Conservation (phyloP, 1,139 yeast genomes). For the Geotrichum klebahnii region DNA sequence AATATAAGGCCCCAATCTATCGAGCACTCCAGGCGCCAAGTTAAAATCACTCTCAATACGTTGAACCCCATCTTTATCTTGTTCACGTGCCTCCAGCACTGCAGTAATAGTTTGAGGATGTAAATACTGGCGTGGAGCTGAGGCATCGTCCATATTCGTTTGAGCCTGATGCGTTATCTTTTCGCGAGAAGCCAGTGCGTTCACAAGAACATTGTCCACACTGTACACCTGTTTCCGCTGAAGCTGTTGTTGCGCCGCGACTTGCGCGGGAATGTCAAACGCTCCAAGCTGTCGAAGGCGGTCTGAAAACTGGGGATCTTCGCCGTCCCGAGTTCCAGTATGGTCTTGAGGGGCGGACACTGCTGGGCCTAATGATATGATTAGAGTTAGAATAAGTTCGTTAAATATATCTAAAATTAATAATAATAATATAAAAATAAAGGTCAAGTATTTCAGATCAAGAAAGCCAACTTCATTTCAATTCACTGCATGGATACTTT, state of each 20-base stretch:
- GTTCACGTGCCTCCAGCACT: conserved; percentile 23
- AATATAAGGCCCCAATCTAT: conserved; percentile 16
- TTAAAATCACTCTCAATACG: conserved; percentile 22
- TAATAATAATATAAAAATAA: no score
- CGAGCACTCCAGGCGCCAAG: conserved; percentile 22
- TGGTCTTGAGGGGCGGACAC: no score
- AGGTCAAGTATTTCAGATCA: no score
- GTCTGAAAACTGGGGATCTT: conserved; percentile 10
- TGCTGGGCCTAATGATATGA: no score
- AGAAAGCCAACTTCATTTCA: no score
- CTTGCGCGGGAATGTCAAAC: conserved; percentile 11
- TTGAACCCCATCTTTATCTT: conserved; percentile 24
- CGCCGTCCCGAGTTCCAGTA: conserved; percentile 9
- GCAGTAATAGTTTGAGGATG: conserved; percentile 29
- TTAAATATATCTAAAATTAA: no score
- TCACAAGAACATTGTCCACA: conserved; percentile 2
- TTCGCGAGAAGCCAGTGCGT: conserved; percentile 8
- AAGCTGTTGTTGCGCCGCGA: conserved; percentile 4
- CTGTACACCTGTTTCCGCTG: neutral
- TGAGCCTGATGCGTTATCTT: neutral
- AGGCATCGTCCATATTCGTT: conserved; percentile 1
- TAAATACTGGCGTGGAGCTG: neutral
- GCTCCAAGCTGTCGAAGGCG: conserved; percentile 13
- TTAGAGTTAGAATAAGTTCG: no score
- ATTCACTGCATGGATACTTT: no score